These are phyloP conservation scores for Syzygium aqueum DNA, from an alignment of 345 rosid genomes.

Conservation along the genomic window DNA sequence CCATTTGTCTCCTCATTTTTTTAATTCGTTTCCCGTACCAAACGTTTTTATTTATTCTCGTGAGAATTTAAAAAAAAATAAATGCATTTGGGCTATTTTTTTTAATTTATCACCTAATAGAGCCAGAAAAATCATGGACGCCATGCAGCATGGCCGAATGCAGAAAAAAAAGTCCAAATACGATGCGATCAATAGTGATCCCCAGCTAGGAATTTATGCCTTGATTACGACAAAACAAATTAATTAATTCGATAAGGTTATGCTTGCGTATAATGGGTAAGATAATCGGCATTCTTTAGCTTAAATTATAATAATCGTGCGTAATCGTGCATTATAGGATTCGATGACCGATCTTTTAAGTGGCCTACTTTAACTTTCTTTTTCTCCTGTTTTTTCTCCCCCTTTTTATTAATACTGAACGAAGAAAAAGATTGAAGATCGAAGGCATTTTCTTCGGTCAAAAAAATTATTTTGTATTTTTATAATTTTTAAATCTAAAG, in stretches of 20 bases:
- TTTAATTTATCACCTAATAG: not conserved
- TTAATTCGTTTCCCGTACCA: not conserved
- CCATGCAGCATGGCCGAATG: not conserved
- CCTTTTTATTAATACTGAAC: not conserved
- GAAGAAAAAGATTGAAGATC: not conserved
- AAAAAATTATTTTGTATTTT: not conserved
- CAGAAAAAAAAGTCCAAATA: not conserved
- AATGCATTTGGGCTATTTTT: not conserved
- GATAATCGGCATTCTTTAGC: not conserved
- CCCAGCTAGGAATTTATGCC: not conserved
- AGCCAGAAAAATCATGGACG: not conserved
- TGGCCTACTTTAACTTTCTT: not conserved
- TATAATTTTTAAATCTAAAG: not conserved
- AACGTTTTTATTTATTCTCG: not conserved
- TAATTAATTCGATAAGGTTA: not conserved
- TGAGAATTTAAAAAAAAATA: not conserved
- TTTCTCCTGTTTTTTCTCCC: not conserved
- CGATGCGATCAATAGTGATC: not conserved
- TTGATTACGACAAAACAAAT: not conserved
- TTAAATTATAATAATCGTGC: not conserved
- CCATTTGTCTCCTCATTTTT: too few relatives aligned
- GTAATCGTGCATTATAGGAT: not conserved
- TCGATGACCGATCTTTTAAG: not conserved
- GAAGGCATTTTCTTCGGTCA: not conserved
- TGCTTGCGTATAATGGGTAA: not conserved